Evolutionary conservation across 83 land plant genomes (phyloP), one percentile per base, ranked within the genome.

Genomic region (Picea engelmannii): DNA sequence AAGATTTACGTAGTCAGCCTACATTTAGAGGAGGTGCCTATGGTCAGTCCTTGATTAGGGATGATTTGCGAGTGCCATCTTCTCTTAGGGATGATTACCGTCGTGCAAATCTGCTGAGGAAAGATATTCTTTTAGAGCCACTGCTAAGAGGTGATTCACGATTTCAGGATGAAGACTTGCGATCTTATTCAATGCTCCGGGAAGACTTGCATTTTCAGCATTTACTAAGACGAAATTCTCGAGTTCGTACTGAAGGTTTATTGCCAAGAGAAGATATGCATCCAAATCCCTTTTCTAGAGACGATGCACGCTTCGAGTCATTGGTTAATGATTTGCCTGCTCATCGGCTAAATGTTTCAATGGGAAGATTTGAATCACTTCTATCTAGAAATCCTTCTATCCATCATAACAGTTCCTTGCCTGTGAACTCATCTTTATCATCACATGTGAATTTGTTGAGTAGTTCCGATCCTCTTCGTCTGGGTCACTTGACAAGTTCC

Each of bases 151-250:
- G 76, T 52, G 21, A 44, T 44, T 73, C 47, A n/a, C 24, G 25
- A n/a, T 44, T 40, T 40, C n/a, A 47, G 15, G 58, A 73, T 44
- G 58, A 73, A 73, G 76, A 73, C 4, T 71, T 71, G 52, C 4
- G 10, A 44, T 16, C 12, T 52, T 44, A 21, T 73, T 6, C 76
- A 40, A 21, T 44, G 12, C 58, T 44, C 13, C 76, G 55, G 6
- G 76, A 73, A 20, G 76, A 73, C 47, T 20, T 73, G 55, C 76
- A n/a, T 73, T 38, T 44, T n/a, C 76, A 73, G n/a, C 76, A 73
- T 44, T 71, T 71, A 40, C 23, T n/a, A 21, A 73, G 76, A 52
- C 55, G 44, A 52, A 73, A 44, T 11, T 73, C 76, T 20, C 76
- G 58, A 73, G 24, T 44, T 6, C 52, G 47, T 44, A 23, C 25